Evolutionary conservation across 345 rosid species (phyloP).

Genomic region (Geranium brycei): DNA sequence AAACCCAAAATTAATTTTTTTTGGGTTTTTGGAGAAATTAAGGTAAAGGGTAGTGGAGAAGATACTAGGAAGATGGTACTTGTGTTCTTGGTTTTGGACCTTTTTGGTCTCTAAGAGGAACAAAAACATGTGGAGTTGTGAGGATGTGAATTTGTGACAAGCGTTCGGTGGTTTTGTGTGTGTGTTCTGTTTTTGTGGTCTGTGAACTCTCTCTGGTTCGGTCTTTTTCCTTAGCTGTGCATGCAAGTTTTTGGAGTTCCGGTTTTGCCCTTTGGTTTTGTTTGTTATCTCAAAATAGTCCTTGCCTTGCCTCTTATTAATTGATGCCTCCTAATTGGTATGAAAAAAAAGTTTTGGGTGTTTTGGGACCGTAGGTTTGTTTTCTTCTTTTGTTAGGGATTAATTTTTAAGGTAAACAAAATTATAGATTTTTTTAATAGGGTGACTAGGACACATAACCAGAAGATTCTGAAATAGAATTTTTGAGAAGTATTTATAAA

Average conservation of each 20-base stretch:
- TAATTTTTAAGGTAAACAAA: too few species aligned
- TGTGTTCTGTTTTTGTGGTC: background rate
- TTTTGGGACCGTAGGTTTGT: too few species aligned
- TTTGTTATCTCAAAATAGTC: background rate
- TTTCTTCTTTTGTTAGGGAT: too few species aligned
- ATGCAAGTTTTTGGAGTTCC: conserved; percentile 27
- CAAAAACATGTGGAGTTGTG: conserved; percentile 11
- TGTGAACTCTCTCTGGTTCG: background rate
- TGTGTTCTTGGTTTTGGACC: background rate
- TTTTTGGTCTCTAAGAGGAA: background rate
- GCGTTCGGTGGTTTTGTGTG: conserved; percentile 12
- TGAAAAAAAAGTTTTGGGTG: too few species aligned
- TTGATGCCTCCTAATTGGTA: too few species aligned
- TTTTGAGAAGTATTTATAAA: too few species aligned
- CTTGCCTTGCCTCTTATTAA: background rate
- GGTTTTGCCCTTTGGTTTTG: conserved; percentile 10
- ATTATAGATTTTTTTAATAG: too few species aligned
- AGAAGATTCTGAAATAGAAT: too few species aligned
- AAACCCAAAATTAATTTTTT: too few species aligned
- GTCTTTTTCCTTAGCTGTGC: conserved; percentile 1
- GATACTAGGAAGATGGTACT: background rate
- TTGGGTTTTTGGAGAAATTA: too few species aligned
- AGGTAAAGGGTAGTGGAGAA: background rate
- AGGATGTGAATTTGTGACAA: conserved; percentile 22
- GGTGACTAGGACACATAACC: too few species aligned